A percentile compares a stretch with the other conserved stretches of the same genome.
These are phyloP conservation scores for Cymodocea nodosa DNA, from an alignment of 116 monocot species.

Conservation along the genomic window DNA sequence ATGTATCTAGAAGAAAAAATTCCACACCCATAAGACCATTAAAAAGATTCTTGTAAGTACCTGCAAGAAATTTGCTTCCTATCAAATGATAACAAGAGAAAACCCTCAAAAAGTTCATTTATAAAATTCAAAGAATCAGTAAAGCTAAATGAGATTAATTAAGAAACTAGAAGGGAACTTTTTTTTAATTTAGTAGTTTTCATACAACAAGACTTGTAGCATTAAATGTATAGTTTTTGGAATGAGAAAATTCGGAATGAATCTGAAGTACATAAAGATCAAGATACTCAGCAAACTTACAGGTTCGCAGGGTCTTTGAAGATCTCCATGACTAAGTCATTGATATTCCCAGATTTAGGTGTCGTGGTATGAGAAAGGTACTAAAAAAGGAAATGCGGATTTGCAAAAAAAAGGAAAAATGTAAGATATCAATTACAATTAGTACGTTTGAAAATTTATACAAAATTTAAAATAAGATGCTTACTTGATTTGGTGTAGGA, in stretches of 20 bases:
- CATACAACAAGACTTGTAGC: too few species aligned
- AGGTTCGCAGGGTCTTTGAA: constrained; percentile 47
- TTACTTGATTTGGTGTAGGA: constrained; percentile 31
- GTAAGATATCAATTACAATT: not conserved
- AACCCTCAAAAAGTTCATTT: too few species aligned
- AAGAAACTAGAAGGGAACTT: too few species aligned
- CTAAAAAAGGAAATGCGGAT: constrained; percentile 10
- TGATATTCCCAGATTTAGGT: constrained; percentile 20
- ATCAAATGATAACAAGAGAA: too few species aligned
- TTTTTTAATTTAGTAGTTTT: too few species aligned
- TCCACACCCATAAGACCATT: too few species aligned
- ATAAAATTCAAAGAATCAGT: too few species aligned
- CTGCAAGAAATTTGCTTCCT: too few species aligned
- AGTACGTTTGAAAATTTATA: not conserved
- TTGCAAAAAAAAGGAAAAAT: not conserved
- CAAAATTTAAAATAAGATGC: not conserved
- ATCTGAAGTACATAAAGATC: not conserved
- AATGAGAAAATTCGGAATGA: not conserved
- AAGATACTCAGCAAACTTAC: constrained; percentile 20
- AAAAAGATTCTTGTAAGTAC: too few species aligned
- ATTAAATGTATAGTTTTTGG: too few species aligned
- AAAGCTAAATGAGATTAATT: too few species aligned
- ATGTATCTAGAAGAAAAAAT: too few species aligned
- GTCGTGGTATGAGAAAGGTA: constrained; percentile 8
- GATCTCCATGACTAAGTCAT: constrained; percentile 29